These are phyloP conservation scores for Aspergillus quadrilineatus DNA, from an alignment of 2,329 filamentous ascomycete genomes.

Conservation along the genomic window DNA sequence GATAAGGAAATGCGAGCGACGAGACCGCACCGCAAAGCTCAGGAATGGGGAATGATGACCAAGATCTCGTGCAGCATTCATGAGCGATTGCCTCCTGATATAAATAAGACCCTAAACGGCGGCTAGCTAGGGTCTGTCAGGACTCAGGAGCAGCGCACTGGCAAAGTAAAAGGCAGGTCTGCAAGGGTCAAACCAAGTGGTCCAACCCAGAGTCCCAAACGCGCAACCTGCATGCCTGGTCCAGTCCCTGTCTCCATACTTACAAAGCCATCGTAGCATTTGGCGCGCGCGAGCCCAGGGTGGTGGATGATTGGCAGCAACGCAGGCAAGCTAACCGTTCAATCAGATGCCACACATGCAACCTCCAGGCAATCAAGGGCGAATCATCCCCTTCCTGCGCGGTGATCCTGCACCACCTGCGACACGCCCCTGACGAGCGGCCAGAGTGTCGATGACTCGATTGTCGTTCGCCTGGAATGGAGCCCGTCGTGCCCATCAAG, in stretches of 20 bases:
- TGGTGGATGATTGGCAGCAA: slow-evolving; percentile 15
- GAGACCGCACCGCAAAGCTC: slow-evolving; percentile 18
- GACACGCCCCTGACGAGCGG: slow-evolving; percentile 5
- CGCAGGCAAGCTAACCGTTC: slow-evolving; percentile 6
- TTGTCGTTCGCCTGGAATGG: not conserved
- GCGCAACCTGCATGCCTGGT: slow-evolving; percentile 14
- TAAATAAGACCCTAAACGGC: slow-evolving; percentile 11
- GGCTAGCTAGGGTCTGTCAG: not conserved
- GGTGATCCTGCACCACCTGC: slow-evolving; percentile 14
- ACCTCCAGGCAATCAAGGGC: slow-evolving; percentile 13
- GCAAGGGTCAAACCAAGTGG: slow-evolving; percentile 13
- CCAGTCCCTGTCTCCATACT: slow-evolving; percentile 13
- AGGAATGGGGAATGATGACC: slow-evolving; percentile 11
- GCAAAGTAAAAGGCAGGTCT: slow-evolving; percentile 14
- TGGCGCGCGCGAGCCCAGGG: slow-evolving; percentile 16
- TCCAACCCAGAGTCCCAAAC: slow-evolving; percentile 7
- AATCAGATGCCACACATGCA: slow-evolving; percentile 17
- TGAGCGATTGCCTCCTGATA: slow-evolving; percentile 17
- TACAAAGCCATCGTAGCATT: slow-evolving; percentile 13
- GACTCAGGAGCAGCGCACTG: not conserved
- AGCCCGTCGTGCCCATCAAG: not conserved
- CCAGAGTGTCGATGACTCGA: not conserved
- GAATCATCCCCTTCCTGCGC: slow-evolving; percentile 16
- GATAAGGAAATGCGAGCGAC: slow-evolving; percentile 19
- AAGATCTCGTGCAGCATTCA: slow-evolving; percentile 17